These are phyloP conservation scores for Puccinia polysora DNA, from an alignment of 1,284 basidiomycete species.

Conservation along the genomic window DNA sequence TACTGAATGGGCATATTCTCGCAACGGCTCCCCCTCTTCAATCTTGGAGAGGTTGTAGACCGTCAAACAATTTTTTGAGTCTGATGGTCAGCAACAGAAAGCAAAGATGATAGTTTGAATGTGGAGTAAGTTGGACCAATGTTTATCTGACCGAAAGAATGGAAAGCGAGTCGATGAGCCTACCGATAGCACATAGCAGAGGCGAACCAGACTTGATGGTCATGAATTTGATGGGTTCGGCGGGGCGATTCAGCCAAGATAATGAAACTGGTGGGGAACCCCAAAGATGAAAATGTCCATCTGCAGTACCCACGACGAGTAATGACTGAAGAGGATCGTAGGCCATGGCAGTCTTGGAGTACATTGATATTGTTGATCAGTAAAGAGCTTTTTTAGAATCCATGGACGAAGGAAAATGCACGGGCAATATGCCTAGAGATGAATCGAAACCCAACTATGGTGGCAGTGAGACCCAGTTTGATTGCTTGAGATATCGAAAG, in stretches of 20 bases:
- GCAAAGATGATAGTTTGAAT: too few relatives aligned
- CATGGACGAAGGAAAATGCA: neutral
- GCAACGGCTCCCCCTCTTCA: constrained; percentile 58
- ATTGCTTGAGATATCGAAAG: constrained; percentile 28
- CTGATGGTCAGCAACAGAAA: too few relatives aligned
- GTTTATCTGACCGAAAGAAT: neutral
- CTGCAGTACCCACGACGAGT: constrained; percentile 64
- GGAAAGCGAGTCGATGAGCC: neutral
- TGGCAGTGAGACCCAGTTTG: constrained; percentile 26
- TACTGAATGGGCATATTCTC: constrained; percentile 59
- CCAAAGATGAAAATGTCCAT: constrained; percentile 62
- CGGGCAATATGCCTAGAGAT: neutral
- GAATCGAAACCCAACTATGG: constrained; percentile 6
- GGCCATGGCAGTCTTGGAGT: constrained; percentile 24
- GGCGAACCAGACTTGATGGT: constrained; percentile 62
- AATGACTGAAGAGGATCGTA: constrained; percentile 67
- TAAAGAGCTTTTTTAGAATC: too few relatives aligned
- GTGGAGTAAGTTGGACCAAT: neutral
- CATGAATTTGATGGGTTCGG: constrained; percentile 61
- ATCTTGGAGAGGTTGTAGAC: constrained; percentile 64
- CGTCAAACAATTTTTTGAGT: constrained; percentile 64
- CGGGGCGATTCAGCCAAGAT: constrained; percentile 59
- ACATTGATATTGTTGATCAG: neutral
- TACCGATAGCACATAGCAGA: constrained; percentile 65
- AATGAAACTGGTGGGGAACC: constrained; percentile 62